A percentile compares a stretch with the other conserved stretches of the same genome.
These are phyloP conservation scores for Epichloe hybrida DNA, from an alignment of 2,329 filamentous ascomycete species.

Conservation along the genomic window DNA sequence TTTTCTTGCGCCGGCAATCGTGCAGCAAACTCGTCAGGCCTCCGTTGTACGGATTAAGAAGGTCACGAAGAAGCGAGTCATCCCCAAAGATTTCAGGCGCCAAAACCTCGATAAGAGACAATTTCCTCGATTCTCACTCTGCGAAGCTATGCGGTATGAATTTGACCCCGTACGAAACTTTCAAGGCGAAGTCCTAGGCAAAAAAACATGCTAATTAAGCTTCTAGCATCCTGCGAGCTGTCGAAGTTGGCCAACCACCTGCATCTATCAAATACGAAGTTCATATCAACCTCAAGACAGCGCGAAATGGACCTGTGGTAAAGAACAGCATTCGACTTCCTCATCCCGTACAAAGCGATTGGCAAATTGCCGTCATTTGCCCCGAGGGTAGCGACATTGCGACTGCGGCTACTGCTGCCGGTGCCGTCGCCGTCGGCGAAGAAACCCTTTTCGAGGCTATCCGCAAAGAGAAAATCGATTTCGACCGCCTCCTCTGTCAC, in stretches of 20 bases:
- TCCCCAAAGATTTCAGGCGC: constrained; percentile 51
- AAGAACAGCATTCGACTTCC: constrained; percentile 81
- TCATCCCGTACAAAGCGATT: constrained; percentile 77
- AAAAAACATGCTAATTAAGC: constrained; percentile 1
- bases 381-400: constrained; percentile 66
- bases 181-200: background rate
- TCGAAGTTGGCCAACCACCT: constrained; percentile 74
- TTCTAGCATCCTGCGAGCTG: constrained; percentile 71
- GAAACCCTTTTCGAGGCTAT: constrained; percentile 74
- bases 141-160: constrained; percentile 77
- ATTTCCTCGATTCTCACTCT: constrained; percentile 57
- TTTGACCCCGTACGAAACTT: background rate
- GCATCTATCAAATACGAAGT: constrained; percentile 75
- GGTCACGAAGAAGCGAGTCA: constrained; percentile 42
- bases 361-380: constrained; percentile 81
- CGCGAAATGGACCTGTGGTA: constrained; percentile 74
- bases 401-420: constrained; percentile 59
- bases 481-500: constrained; percentile 84
- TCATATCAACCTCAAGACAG: constrained; percentile 66
- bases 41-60: constrained; percentile 34
- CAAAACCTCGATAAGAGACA: constrained; percentile 54
- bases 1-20: constrained; percentile 33
- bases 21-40: constrained; percentile 31
- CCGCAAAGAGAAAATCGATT: constrained; percentile 60
- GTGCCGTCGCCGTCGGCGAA: constrained; percentile 74